A percentile compares a stretch with the other conserved stretches of the same genome.
Evolutionary conservation across 1,284 basidiomycete genomes (phyloP).

Genomic region (Microbotryum silenes-acaulis): DNA sequence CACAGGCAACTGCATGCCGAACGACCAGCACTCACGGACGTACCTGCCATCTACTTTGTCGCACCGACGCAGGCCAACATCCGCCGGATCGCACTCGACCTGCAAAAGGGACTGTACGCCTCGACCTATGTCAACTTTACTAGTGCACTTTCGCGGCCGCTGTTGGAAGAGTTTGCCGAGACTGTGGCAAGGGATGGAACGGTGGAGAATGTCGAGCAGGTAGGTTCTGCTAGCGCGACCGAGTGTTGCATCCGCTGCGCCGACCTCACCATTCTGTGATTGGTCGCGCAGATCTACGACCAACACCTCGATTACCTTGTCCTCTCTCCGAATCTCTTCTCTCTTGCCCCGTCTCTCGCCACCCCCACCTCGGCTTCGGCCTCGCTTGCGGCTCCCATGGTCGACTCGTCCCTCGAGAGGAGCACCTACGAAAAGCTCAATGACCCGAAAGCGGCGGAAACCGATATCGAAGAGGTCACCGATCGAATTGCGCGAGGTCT

Average conservation of each 20-base stretch:
- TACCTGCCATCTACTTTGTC: conserved; percentile 96
- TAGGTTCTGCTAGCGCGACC: conserved; percentile 39
- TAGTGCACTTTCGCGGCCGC: conserved; percentile 72
- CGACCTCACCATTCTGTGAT: background rate
- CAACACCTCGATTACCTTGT: conserved; percentile 97
- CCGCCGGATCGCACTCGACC: conserved; percentile 62
- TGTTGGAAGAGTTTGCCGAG: conserved; percentile 89
- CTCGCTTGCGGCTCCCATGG: conserved; percentile 32
- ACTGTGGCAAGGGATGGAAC: conserved; percentile 78
- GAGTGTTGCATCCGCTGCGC: background rate
- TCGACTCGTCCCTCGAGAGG: conserved; percentile 33
- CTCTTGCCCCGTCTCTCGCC: conserved; percentile 50
- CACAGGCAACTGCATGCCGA: conserved; percentile 79
- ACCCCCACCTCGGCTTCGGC: conserved; percentile 22
- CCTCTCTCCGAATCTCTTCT: conserved; percentile 90
- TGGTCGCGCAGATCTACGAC: conserved; percentile 62
- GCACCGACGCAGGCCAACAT: conserved; percentile 82
- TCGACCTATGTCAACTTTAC: conserved; percentile 93
- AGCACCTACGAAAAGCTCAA: conserved; percentile 77
- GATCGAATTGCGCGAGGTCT: conserved; percentile 85
- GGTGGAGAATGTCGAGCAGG: conserved; percentile 72
- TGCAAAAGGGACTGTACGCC: conserved; percentile 82
- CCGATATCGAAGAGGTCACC: conserved; percentile 86
- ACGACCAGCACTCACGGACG: conserved; percentile 83
- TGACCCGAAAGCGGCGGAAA: conserved; percentile 81